Evolutionary conservation across 1,284 basidiomycete species (phyloP).

Genomic region (Cryptococcus hybrid): DNA sequence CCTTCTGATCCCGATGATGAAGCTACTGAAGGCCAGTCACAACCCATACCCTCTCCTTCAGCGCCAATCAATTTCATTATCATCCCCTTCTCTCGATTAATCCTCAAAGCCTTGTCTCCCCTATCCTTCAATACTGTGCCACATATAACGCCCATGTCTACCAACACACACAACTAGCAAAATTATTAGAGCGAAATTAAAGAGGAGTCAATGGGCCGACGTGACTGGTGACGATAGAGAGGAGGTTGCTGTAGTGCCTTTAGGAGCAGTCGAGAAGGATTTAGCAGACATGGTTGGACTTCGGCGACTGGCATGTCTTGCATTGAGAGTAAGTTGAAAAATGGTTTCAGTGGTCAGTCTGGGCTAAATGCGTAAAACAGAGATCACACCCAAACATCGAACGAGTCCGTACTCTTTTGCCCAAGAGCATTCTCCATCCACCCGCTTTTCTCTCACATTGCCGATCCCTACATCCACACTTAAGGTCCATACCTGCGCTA

Average conservation of each 20-base stretch:
- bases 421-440: constrained; percentile 34
- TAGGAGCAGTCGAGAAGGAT: constrained; percentile 67
- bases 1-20: no score
- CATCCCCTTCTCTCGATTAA: constrained; percentile 39
- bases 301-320: constrained; percentile 66
- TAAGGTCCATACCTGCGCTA: constrained; percentile 11
- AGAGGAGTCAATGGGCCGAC: constrained; percentile 7
- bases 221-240: constrained; percentile 19
- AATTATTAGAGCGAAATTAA: constrained; percentile 21
- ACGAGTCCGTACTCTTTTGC: constrained; percentile 25
- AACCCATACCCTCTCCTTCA: neutral
- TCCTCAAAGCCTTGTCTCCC: constrained; percentile 35
- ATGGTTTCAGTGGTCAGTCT: neutral
- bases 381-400: constrained; percentile 29
- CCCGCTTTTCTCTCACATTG: constrained; percentile 42
- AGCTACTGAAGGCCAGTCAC: neutral
- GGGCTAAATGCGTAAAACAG: no score
- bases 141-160: constrained; percentile 44
- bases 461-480: constrained; percentile 49
- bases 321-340: constrained; percentile 57
- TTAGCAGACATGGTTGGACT: constrained; percentile 66
- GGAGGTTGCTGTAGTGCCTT: constrained; percentile 60
- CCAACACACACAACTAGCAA: constrained; percentile 31
- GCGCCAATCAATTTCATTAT: constrained; percentile 30
- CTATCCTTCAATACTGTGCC: constrained; percentile 40